phyloP scores from a whole-genome alignment of 208 protist species.

The Trypanosomatidae sp. region DNA sequence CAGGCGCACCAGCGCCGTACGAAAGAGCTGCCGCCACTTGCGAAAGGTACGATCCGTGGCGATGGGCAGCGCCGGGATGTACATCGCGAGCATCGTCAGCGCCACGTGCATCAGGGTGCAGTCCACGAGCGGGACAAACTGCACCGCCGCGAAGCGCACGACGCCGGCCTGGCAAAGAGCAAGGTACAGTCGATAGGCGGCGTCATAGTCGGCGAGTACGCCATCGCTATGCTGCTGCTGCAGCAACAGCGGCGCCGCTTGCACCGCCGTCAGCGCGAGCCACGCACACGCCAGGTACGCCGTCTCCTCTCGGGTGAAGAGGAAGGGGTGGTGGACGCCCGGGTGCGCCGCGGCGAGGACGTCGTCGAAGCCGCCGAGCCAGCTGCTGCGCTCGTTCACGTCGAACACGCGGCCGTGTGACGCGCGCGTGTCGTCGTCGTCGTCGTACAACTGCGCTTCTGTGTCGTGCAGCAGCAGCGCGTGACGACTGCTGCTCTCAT shows the following conservation, averaged over 20 bases:
- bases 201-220: slow-evolving; percentile 19
- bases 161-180: slow-evolving; percentile 50
- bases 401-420: neutral
- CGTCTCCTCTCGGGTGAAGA: slow-evolving; percentile 39
- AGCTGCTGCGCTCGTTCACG: slow-evolving; percentile 4
- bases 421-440: neutral
- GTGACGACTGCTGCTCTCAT: neutral
- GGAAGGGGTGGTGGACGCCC: slow-evolving; percentile 51
- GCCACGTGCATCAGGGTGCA: slow-evolving; percentile 63
- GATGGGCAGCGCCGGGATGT: slow-evolving; percentile 60
- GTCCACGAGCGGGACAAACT: slow-evolving; percentile 41
- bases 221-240: slow-evolving; percentile 54
- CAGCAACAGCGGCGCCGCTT: slow-evolving; percentile 45
- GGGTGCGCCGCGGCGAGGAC: slow-evolving; percentile 27
- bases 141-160: slow-evolving; percentile 55
- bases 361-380: slow-evolving; percentile 37
- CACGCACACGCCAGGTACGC: slow-evolving; percentile 39
- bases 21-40: slow-evolving; percentile 63
- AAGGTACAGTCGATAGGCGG: slow-evolving; percentile 52
- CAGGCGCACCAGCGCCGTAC: slow-evolving; percentile 41
- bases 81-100: slow-evolving; percentile 66
- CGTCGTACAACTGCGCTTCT: no score
- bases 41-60: slow-evolving; percentile 55
- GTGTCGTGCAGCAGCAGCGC: neutral
- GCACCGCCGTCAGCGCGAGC: slow-evolving; percentile 28